Conservation (phyloP, 805 yeast genomes). For the Sugiyamaella qingdaonensis region DNA sequence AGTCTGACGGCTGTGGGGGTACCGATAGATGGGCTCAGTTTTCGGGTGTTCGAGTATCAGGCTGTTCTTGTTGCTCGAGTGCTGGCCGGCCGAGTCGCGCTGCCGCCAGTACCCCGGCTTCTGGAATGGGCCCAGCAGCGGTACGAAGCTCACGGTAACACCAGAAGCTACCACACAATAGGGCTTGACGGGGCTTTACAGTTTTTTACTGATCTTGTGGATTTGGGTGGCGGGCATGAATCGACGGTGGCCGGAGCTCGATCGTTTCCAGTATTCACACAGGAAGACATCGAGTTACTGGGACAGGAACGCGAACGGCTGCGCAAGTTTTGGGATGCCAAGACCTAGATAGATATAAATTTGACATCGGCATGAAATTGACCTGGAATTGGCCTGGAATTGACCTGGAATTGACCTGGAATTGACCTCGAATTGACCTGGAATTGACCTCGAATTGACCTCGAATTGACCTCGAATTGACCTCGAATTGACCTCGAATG, state of each 20-base stretch:
- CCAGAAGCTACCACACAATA: slow-evolving; percentile 5
- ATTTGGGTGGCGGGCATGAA: slow-evolving; percentile 1
- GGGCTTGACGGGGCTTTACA: slow-evolving; percentile 4
- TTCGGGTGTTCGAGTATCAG: slow-evolving; percentile 14
- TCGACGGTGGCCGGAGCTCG: neutral
- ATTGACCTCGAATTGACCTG: too few species aligned
- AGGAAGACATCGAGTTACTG: slow-evolving; percentile 2
- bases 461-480: too few species aligned
- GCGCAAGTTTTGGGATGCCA: neutral
- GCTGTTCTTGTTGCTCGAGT: slow-evolving; percentile 15
- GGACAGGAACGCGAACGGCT: slow-evolving; percentile 3
- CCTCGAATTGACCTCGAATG: too few species aligned
- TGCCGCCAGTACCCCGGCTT: slow-evolving; percentile 10
- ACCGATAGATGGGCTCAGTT: slow-evolving; percentile 10
- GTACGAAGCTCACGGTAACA: neutral
- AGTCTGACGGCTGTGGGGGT: slow-evolving; percentile 11
- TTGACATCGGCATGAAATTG: too few species aligned
- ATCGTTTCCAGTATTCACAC: slow-evolving; percentile 1
- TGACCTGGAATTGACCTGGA: too few species aligned
- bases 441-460: too few species aligned
- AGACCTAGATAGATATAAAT: neutral
- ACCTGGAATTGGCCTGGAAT: too few species aligned
- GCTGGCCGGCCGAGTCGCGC: slow-evolving; percentile 5
- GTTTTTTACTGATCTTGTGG: slow-evolving; percentile 1
- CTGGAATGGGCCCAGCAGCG: slow-evolving; percentile 12